Percentiles rank a stretch among this genome's conserved stretches.
These are phyloP conservation scores for Pueraria montana DNA, from an alignment of 306 rosid species.

Conservation along the genomic window DNA sequence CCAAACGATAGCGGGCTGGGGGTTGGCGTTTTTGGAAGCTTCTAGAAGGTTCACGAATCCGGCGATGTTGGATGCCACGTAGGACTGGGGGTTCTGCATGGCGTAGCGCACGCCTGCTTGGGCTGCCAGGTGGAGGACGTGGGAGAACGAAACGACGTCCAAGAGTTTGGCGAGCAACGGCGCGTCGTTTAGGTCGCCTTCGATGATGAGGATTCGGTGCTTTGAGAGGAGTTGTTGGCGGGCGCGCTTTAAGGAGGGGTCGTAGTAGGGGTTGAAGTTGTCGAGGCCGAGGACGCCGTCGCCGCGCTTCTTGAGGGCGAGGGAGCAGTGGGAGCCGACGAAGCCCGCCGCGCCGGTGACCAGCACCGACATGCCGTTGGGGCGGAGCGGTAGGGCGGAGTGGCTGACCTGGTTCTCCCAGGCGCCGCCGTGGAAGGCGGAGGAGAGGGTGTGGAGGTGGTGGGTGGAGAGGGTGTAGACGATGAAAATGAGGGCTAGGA, in stretches of 20 bases:
- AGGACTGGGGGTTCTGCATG: slow-evolving; percentile 89
- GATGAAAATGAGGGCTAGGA: slow-evolving; percentile 64
- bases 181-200: slow-evolving; percentile 83
- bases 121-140: slow-evolving; percentile 87
- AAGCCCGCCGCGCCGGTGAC: slow-evolving; percentile 95
- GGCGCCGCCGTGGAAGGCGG: slow-evolving; percentile 63
- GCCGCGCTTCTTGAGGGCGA: slow-evolving; percentile 87
- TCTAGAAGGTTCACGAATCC: slow-evolving; percentile 88
- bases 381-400: slow-evolving; percentile 77
- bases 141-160: slow-evolving; percentile 84
- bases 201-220: slow-evolving; percentile 72
- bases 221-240: slow-evolving; percentile 59
- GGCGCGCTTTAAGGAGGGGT: slow-evolving; percentile 82
- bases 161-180: slow-evolving; percentile 74
- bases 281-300: slow-evolving; percentile 92
- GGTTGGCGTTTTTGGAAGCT: slow-evolving; percentile 67
- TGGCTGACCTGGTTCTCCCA: slow-evolving; percentile 90
- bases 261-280: slow-evolving; percentile 88
- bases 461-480: slow-evolving; percentile 73
- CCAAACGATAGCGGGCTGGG: slow-evolving; percentile 91
- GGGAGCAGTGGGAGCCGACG: slow-evolving; percentile 83
- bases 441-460: slow-evolving; percentile 54
- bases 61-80: slow-evolving; percentile 82
- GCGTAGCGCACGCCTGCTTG: slow-evolving; percentile 98
- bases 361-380: slow-evolving; percentile 76